These are phyloP conservation scores for Tulasnella sp. DNA, from an alignment of 768 basidiomycete genomes.

Conservation along the genomic window DNA sequence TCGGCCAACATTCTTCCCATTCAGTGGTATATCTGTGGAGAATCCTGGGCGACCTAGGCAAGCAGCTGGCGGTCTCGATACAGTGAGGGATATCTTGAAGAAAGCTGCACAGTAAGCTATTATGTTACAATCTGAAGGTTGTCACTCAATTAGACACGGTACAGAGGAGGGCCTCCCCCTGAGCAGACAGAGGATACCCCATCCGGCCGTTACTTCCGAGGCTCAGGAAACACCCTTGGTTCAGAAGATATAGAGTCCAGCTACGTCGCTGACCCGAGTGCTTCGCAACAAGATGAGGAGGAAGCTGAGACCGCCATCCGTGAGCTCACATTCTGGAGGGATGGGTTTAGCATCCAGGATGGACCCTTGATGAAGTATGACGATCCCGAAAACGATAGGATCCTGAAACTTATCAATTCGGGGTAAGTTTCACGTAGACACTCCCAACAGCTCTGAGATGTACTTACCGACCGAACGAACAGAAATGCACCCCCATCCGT, in stretches of 20 bases:
- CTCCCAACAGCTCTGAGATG: not conserved
- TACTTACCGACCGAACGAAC: not conserved
- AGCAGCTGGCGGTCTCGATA: conserved; percentile 40
- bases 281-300: conserved; percentile 22
- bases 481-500: conserved; percentile 70
- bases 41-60: conserved; percentile 48
- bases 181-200: conserved; percentile 16
- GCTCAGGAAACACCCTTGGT: conserved; percentile 74
- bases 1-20: not conserved
- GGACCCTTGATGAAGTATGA: conserved; percentile 76
- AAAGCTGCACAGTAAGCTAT: conserved; percentile 63
- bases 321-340: conserved; percentile 78
- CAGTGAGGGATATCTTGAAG: conserved; percentile 60
- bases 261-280: conserved; percentile 61
- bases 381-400: conserved; percentile 53
- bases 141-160: conserved; percentile 10
- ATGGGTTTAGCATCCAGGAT: conserved; percentile 87
- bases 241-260: conserved; percentile 76
- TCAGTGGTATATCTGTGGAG: conserved; percentile 76
- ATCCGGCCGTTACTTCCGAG: conserved; percentile 37
- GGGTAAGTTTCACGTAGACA: conserved; percentile 40
- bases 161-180: conserved; percentile 27
- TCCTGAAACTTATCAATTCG: conserved; percentile 63
- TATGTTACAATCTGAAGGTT: not conserved
- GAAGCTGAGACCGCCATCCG: conserved; percentile 52